These are phyloP conservation scores for Trypanosoma conorhini DNA, from an alignment of 208 protist species.

Conservation along the genomic window DNA sequence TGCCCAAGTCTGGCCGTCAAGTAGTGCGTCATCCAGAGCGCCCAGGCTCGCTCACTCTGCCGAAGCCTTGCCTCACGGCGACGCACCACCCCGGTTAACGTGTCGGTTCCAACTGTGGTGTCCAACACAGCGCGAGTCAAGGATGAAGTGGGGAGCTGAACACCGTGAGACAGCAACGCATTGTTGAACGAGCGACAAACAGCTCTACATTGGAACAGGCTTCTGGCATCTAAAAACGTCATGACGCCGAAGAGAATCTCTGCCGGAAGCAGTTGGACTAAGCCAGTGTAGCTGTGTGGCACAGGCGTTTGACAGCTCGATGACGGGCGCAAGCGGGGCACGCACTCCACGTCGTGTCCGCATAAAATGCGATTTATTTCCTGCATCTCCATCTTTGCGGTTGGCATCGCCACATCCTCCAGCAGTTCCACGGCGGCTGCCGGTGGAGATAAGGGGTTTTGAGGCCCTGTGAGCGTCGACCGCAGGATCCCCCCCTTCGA, in stretches of 20 bases:
- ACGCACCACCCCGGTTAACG: constrained; percentile 9
- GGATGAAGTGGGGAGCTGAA: constrained; percentile 1
- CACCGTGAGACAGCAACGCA: constrained; percentile 10
- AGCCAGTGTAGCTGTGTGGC: background rate
- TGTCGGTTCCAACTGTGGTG: constrained; percentile 1
- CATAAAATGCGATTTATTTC: background rate
- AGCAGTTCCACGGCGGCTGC: too few relatives aligned
- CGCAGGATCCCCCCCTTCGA: too few relatives aligned
- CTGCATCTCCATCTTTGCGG: background rate
- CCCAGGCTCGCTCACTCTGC: constrained; percentile 7
- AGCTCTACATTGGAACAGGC: constrained; percentile 6
- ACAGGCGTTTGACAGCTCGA: background rate
- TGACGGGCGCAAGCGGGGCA: background rate
- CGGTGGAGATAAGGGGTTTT: too few relatives aligned
- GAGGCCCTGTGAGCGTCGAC: too few relatives aligned
- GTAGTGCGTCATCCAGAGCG: constrained; percentile 10
- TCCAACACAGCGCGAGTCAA: background rate
- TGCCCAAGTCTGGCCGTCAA: background rate
- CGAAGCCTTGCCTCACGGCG: background rate
- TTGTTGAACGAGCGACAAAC: constrained; percentile 26
- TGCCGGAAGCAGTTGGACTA: background rate
- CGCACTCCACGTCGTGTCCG: background rate
- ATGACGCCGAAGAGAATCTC: constrained; percentile 12
- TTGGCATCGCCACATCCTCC: too few relatives aligned
- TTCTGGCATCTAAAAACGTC: constrained; percentile 10